phyloP scores from a whole-genome alignment of 345 rosid species.

The Geranium rotundifolium region DNA sequence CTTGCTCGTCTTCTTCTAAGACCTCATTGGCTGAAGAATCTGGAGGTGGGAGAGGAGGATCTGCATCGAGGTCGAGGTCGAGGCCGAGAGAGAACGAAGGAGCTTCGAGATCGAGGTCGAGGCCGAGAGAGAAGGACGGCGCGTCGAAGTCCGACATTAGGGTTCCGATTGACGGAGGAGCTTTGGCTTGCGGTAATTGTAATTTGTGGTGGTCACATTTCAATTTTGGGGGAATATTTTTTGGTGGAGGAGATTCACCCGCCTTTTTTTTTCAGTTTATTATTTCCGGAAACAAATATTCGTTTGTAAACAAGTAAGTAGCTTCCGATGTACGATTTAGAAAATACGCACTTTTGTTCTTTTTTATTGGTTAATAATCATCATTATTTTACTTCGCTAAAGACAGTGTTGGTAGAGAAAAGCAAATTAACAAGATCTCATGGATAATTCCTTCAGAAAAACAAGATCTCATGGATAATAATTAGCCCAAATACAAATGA shows the following conservation, averaged over 20 bases:
- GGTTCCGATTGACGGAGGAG: not conserved
- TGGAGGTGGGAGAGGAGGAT: slow-evolving; percentile 2
- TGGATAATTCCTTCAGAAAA: too few species aligned
- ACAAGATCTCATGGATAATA: too few species aligned
- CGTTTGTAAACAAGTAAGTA: too few species aligned
- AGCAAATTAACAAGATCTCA: too few species aligned
- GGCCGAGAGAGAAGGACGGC: slow-evolving; percentile 85
- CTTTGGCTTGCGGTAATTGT: not conserved
- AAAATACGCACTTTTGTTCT: too few species aligned
- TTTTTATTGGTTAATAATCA: too few species aligned
- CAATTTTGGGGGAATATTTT: not conserved
- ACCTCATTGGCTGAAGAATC: slow-evolving; percentile 9
- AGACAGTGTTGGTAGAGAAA: too few species aligned
- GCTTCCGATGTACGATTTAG: too few species aligned
- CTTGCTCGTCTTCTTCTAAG: not conserved
- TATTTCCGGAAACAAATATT: too few species aligned
- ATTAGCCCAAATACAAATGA: too few species aligned
- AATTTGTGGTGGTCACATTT: not conserved
- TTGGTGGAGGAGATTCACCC: not conserved
- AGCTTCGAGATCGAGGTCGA: slow-evolving; percentile 55
- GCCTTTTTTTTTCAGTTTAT: not conserved
- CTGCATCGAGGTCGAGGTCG: slow-evolving; percentile 27
- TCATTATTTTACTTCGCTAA: too few species aligned
- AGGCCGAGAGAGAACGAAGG: slow-evolving; percentile 89
- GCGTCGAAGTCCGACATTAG: slow-evolving; percentile 56